Evolutionary conservation across 2,329 filamentous ascomycete species (phyloP).

Genomic region (Hymenoscyphus scutula): DNA sequence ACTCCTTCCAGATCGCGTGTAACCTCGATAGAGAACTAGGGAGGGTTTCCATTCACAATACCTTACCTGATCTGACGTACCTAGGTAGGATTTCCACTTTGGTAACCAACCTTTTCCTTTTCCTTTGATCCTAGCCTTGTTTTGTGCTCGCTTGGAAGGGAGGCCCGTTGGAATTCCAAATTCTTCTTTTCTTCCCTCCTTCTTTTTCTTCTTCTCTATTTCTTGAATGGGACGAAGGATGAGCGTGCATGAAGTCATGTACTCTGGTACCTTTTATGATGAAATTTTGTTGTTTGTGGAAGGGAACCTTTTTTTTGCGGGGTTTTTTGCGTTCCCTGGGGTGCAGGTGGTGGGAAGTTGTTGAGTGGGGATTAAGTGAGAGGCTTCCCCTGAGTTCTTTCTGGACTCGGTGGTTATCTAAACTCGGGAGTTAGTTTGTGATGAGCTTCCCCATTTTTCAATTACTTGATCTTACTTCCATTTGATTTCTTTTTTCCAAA

Average conservation of each 20-base stretch:
- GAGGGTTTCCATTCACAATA: not conserved
- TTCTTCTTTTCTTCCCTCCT: not conserved
- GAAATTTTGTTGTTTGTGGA: not conserved
- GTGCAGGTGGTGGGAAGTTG: too few relatives aligned
- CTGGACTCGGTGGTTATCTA: too few relatives aligned
- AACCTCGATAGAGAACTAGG: not conserved
- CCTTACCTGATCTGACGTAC: too few relatives aligned
- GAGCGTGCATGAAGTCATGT: not conserved
- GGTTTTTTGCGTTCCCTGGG: too few relatives aligned
- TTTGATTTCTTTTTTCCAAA: too few relatives aligned
- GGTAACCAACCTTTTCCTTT: too few relatives aligned
- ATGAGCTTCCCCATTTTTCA: too few relatives aligned
- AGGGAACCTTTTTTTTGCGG: not conserved
- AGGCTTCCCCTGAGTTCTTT: too few relatives aligned
- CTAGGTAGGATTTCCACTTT: not conserved
- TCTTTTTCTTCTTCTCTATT: not conserved
- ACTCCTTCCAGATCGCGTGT: not conserved
- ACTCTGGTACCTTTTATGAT: not conserved
- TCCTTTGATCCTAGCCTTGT: not conserved
- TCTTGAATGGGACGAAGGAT: not conserved
- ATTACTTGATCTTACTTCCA: too few relatives aligned
- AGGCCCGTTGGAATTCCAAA: slow-evolving; percentile 2
- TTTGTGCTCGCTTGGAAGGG: not conserved
- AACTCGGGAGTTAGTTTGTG: too few relatives aligned
- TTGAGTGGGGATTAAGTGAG: too few relatives aligned